Conservation (phyloP, 352 stramenopile genomes). For the Globisporangium solare region DNA sequence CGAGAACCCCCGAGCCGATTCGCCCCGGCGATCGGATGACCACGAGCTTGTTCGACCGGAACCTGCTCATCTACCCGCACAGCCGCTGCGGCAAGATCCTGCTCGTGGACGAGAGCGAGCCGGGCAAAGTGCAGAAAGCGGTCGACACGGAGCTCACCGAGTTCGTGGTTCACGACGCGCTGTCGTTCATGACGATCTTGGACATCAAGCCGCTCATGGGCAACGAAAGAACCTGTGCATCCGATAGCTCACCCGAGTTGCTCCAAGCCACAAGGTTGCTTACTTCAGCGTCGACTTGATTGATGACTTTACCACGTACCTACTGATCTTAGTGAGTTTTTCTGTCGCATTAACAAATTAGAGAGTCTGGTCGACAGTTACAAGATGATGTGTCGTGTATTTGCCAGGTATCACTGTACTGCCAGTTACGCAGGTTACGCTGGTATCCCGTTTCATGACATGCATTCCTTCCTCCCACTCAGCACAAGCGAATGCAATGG, state of each 20-base stretch:
- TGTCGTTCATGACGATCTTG: conserved; percentile 22
- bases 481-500: neutral
- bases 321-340: no score
- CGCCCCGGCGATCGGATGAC: neutral
- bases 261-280: no score
- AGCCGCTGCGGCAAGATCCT: conserved; percentile 20
- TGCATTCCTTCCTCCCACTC: neutral
- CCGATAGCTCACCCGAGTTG: neutral
- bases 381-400: no score
- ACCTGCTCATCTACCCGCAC: conserved; percentile 17
- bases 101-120: conserved; percentile 20
- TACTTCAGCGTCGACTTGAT: no score
- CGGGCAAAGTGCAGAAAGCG: conserved; percentile 13
- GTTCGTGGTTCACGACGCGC: conserved; percentile 23
- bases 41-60: conserved; percentile 27
- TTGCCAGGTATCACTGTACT: no score
- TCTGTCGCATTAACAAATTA: no score
- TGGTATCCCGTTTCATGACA: no score
- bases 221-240: conserved; percentile 18
- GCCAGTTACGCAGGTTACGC: no score
- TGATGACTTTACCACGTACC: no score
- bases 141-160: conserved; percentile 13
- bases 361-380: no score
- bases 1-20: conserved; percentile 2
- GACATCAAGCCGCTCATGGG: conserved; percentile 29